These are phyloP conservation scores for Sarcomyxa edulis DNA, from an alignment of 768 basidiomycete genomes.

Conservation along the genomic window DNA sequence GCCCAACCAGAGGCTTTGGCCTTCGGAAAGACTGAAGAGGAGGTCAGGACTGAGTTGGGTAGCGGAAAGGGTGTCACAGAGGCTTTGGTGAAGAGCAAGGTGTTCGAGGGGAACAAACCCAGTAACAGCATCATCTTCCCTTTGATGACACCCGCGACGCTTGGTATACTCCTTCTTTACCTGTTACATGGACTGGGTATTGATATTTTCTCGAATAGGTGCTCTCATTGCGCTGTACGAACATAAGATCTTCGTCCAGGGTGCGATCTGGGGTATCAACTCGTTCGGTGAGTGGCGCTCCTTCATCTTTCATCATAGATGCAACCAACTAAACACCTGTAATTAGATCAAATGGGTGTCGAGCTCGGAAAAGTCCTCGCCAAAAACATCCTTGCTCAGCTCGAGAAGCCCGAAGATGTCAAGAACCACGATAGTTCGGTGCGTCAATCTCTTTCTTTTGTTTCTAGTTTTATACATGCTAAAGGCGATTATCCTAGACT, in stretches of 20 bases:
- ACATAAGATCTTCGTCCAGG: conserved; percentile 99
- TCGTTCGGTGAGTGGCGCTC: conserved; percentile 71
- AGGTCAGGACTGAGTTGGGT: conserved; percentile 66
- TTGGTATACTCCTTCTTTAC: conserved; percentile 45
- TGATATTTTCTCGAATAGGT: conserved; percentile 23
- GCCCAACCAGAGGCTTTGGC: conserved; percentile 97
- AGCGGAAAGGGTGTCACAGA: conserved; percentile 67
- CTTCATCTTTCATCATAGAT: not conserved
- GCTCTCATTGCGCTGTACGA: conserved; percentile 90
- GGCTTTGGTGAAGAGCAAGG: conserved; percentile 90
- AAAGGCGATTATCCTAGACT: conserved; percentile 46
- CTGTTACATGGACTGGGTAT: conserved; percentile 8
- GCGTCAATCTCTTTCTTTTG: conserved; percentile 22
- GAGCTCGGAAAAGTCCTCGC: conserved; percentile 97
- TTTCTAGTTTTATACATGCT: not conserved
- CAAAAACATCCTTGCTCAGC: conserved; percentile 90
- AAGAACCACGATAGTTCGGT: conserved; percentile 86
- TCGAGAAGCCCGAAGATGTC: conserved; percentile 74
- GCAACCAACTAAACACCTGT: not conserved
- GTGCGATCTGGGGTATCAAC: conserved; percentile 98
- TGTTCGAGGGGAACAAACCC: conserved; percentile 95
- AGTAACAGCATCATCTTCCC: conserved; percentile 98
- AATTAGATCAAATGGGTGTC: conserved; percentile 96
- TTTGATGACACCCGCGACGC: conserved; percentile 79
- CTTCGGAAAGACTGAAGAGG: conserved; percentile 93